phyloP scores from a whole-genome alignment of 2,329 filamentous ascomycete genomes.

The Alternaria gansuensis region DNA sequence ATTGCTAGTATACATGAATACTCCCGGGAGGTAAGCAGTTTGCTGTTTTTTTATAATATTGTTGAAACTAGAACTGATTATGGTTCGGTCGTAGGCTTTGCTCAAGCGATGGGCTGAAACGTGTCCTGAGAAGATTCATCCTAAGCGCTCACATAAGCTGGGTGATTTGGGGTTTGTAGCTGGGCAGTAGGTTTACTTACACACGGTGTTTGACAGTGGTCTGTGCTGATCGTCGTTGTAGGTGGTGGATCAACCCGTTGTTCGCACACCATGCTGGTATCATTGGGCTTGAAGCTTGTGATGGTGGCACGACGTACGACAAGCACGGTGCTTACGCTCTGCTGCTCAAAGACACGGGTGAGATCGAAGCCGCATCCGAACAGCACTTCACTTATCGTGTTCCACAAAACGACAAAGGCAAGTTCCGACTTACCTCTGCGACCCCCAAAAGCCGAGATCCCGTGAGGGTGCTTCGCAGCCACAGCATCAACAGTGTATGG shows the following conservation, averaged over 20 bases:
- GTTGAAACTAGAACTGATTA: slow-evolving; percentile 8
- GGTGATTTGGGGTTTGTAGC: slow-evolving; percentile 58
- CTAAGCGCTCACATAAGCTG: slow-evolving; percentile 45
- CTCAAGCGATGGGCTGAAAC: slow-evolving; percentile 45
- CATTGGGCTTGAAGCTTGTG: slow-evolving; percentile 54
- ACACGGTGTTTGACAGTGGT: not conserved
- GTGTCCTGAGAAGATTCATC: slow-evolving; percentile 43
- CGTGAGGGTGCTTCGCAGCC: slow-evolving; percentile 57
- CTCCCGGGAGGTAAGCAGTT: slow-evolving; percentile 48
- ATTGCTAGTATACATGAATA: slow-evolving; percentile 52
- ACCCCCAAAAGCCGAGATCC: slow-evolving; percentile 54
- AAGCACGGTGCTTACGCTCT: slow-evolving; percentile 57
- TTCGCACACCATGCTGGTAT: slow-evolving; percentile 60
- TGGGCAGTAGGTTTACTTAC: slow-evolving; percentile 53
- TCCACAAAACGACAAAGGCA: slow-evolving; percentile 52
- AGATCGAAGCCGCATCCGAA: slow-evolving; percentile 49
- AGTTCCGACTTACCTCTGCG: slow-evolving; percentile 56
- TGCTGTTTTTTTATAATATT: not conserved
- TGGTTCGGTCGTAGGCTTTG: slow-evolving; percentile 36
- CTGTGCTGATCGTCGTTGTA: slow-evolving; percentile 35
- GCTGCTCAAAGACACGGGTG: slow-evolving; percentile 53
- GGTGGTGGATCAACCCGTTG: slow-evolving; percentile 61
- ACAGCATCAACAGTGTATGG: slow-evolving; percentile 57
- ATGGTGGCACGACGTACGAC: slow-evolving; percentile 57
- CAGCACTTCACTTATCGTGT: slow-evolving; percentile 56